Evolutionary conservation across 2,329 filamentous ascomycete genomes (phyloP).

Genomic region (Graphiopsis chlorocephala): DNA sequence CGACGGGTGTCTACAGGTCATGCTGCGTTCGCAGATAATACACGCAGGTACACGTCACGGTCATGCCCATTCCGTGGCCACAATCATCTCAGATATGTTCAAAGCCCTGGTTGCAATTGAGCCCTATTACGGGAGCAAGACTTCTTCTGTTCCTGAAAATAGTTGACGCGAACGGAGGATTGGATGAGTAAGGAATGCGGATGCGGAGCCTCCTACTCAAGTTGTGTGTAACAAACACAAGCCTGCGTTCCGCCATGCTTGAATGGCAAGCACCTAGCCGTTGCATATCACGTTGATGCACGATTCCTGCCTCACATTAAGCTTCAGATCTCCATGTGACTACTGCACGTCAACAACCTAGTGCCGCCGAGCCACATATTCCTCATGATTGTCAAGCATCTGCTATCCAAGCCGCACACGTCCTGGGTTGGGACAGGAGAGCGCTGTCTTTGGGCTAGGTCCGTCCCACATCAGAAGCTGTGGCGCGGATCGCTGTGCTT

Average conservation of each 20-base stretch:
- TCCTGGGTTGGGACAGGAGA: constrained; percentile 5
- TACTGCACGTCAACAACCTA: constrained; percentile 28
- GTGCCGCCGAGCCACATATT: constrained; percentile 7
- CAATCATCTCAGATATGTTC: constrained; percentile 15
- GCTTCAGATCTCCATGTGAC: constrained; percentile 24
- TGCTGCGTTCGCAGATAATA: constrained; percentile 34
- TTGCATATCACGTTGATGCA: constrained; percentile 19
- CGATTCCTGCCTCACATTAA: constrained; percentile 22
- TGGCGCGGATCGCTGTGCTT: constrained; percentile 33
- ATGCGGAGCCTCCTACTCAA: constrained; percentile 13
- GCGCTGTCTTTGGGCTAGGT: constrained; percentile 15
- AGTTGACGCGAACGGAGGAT: constrained; percentile 11
- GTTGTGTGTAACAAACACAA: constrained; percentile 16
- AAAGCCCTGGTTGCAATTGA: constrained; percentile 12
- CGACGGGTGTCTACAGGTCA: constrained; percentile 30
- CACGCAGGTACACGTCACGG: constrained; percentile 28
- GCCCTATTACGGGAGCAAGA: constrained; percentile 19
- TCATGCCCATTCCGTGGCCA: constrained; percentile 14
- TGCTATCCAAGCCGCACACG: constrained; percentile 5
- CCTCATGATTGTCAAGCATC: constrained; percentile 4
- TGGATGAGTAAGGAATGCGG: constrained; percentile 27
- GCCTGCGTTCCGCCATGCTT: constrained; percentile 7
- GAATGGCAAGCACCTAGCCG: constrained; percentile 15
- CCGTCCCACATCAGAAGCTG: constrained; percentile 31
- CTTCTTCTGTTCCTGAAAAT: constrained; percentile 23